These are phyloP conservation scores for Penicillium cosmopolitanum DNA, from an alignment of 495 filamentous ascomycete species.

Conservation along the genomic window DNA sequence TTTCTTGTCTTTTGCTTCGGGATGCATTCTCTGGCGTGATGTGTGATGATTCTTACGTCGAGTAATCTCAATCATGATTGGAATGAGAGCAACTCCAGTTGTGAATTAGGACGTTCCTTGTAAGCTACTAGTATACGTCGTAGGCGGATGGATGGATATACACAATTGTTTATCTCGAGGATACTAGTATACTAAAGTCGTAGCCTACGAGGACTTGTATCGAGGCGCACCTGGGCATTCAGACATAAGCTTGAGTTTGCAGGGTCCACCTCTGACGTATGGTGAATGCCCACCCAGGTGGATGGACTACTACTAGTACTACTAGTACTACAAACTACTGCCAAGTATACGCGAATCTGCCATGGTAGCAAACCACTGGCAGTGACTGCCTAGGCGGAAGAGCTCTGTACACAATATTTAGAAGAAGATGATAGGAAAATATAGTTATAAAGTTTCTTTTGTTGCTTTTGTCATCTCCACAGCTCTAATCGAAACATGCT, in stretches of 20 bases:
- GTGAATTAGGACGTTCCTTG: not conserved
- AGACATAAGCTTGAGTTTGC: not conserved
- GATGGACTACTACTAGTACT: no score
- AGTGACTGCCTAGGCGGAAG: not conserved
- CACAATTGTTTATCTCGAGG: no score
- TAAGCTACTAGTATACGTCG: no score
- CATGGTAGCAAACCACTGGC: not conserved
- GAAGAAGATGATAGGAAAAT: not conserved
- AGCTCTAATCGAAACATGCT: constrained; percentile 26
- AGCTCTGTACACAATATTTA: not conserved
- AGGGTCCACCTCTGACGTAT: not conserved
- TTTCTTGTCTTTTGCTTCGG: constrained; percentile 2
- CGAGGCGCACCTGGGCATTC: no score
- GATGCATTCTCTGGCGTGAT: constrained; percentile 8
- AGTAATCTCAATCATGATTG: constrained; percentile 2
- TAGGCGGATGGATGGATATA: no score
- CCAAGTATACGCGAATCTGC: not conserved
- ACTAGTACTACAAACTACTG: no score
- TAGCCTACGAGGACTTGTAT: no score
- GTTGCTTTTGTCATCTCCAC: constrained; percentile 24
- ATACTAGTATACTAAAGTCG: no score
- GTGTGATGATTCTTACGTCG: constrained; percentile 1
- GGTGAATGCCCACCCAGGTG: no score
- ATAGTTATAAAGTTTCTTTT: constrained; percentile 12
- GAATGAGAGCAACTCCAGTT: constrained; percentile 2